phyloP scores from a whole-genome alignment of 1,284 basidiomycete genomes.

The Austroboletus rostrupii region DNA sequence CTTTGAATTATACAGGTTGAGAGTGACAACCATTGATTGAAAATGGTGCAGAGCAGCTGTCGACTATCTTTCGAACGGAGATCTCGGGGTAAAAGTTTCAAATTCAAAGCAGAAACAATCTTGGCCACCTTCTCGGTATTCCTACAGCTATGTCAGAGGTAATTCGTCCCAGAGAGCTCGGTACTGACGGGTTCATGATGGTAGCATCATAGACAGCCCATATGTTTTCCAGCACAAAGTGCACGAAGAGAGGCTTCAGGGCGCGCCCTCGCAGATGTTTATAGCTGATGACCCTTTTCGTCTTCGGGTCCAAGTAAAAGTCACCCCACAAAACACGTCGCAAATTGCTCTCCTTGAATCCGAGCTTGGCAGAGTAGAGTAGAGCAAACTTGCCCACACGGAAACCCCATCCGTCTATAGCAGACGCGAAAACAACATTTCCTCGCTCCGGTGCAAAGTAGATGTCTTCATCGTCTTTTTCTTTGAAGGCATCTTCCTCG shows the following conservation, averaged over 20 bases:
- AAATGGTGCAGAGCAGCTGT: constrained; percentile 81
- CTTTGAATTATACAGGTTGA: constrained; percentile 92
- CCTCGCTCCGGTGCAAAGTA: constrained; percentile 97
- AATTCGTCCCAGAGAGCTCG: not conserved
- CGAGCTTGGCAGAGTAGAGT: constrained; percentile 88
- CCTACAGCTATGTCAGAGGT: constrained; percentile 58
- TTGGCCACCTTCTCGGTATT: constrained; percentile 87
- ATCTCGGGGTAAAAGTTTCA: constrained; percentile 88
- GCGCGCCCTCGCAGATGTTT: constrained; percentile 85
- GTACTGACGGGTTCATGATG: constrained; percentile 77
- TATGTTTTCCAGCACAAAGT: constrained; percentile 96
- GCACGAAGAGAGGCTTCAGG: constrained; percentile 96
- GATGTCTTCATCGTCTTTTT: constrained; percentile 95
- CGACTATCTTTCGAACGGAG: constrained; percentile 89
- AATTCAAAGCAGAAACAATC: constrained; percentile 79
- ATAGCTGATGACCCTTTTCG: constrained; percentile 87
- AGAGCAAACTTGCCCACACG: constrained; percentile 91
- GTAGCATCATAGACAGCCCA: constrained; percentile 96
- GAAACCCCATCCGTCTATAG: constrained; percentile 98
- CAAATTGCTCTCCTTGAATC: constrained; percentile 86
- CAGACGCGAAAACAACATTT: constrained; percentile 96
- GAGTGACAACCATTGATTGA: constrained; percentile 95
- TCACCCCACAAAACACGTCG: constrained; percentile 95
- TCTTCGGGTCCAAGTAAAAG: constrained; percentile 95
- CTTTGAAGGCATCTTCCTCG: constrained; percentile 70